A percentile compares a stretch with the other conserved stretches of the same genome.
Conservation (phyloP, 139 green algal species). For the Micromonas commoda region DNA sequence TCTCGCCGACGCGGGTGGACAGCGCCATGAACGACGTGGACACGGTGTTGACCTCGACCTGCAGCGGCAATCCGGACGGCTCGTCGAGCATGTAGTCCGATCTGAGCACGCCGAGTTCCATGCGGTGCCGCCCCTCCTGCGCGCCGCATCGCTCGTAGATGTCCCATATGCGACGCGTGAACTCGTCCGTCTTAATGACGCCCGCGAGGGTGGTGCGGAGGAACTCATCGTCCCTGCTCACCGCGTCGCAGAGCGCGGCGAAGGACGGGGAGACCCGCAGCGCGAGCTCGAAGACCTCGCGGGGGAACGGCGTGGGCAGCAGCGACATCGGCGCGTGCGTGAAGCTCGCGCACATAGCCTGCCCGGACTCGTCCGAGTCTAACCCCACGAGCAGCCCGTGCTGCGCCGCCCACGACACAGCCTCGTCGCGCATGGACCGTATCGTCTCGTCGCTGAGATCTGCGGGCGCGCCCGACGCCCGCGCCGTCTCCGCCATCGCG, state of each 20-base stretch:
- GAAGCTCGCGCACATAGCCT: neutral
- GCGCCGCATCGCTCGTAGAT: slow-evolving; percentile 31
- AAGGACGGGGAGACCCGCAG: slow-evolving; percentile 58
- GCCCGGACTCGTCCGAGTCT: no score
- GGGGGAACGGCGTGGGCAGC: slow-evolving; percentile 74
- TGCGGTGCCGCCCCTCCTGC: slow-evolving; percentile 8
- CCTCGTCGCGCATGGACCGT: no score
- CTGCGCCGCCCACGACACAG: neutral
- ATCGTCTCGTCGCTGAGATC: no score
- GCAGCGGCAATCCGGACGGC: slow-evolving; percentile 68
- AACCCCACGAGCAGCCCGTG: slow-evolving; percentile 1
- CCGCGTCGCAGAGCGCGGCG: slow-evolving; percentile 71
- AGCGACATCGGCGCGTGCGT: slow-evolving; percentile 70
- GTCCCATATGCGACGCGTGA: slow-evolving; percentile 56
- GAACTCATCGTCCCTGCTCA: slow-evolving; percentile 69
- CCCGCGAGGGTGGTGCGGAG: slow-evolving; percentile 55
- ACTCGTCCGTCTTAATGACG: slow-evolving; percentile 66
- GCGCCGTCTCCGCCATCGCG: no score
- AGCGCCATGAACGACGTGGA: slow-evolving; percentile 86
- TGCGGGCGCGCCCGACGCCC: no score
- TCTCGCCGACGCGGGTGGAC: slow-evolving; percentile 48
- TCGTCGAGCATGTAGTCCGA: slow-evolving; percentile 97
- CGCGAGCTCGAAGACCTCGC: slow-evolving; percentile 43
- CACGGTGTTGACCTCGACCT: slow-evolving; percentile 99
- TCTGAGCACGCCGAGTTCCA: slow-evolving; percentile 71